phyloP scores from a whole-genome alignment of 306 rosid species.

The Phaseolus lunatus region DNA sequence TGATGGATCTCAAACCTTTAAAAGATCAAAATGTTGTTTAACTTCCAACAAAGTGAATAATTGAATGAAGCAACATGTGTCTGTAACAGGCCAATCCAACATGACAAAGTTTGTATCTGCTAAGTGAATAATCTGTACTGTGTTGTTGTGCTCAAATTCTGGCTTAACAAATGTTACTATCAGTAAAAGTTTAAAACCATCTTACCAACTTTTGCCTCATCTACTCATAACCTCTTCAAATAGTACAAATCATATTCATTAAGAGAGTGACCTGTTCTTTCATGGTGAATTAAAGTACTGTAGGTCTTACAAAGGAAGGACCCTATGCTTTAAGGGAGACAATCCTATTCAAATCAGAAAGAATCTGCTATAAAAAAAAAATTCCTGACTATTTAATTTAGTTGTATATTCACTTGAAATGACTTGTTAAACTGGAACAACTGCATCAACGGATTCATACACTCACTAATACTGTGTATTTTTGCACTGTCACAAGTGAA shows the following conservation, averaged over 20 bases:
- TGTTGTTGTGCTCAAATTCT: neutral
- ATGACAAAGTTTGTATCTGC: neutral
- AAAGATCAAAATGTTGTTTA: neutral
- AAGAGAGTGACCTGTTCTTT: neutral
- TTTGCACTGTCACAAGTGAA: neutral
- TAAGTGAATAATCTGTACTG: slow-evolving; percentile 1
- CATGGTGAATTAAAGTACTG: neutral
- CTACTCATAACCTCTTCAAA: neutral
- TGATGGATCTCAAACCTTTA: no score
- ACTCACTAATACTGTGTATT: neutral
- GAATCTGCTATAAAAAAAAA: no score
- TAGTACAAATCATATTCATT: neutral
- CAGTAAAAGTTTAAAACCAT: neutral
- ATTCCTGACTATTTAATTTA: no score
- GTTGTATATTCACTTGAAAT: no score
- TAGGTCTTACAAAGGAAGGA: no score
- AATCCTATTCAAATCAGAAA: no score
- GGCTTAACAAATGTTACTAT: slow-evolving; percentile 16
- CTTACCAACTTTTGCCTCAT: neutral
- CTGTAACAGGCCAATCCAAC: neutral
- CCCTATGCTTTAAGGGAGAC: no score
- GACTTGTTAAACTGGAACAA: no score
- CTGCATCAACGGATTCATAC: no score
- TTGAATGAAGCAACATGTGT: neutral
- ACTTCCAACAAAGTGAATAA: neutral